Percentiles rank a stretch among this genome's conserved stretches.
Conservation (phyloP, 73 alveolate species). For the Tetrahymena malaccensis region DNA sequence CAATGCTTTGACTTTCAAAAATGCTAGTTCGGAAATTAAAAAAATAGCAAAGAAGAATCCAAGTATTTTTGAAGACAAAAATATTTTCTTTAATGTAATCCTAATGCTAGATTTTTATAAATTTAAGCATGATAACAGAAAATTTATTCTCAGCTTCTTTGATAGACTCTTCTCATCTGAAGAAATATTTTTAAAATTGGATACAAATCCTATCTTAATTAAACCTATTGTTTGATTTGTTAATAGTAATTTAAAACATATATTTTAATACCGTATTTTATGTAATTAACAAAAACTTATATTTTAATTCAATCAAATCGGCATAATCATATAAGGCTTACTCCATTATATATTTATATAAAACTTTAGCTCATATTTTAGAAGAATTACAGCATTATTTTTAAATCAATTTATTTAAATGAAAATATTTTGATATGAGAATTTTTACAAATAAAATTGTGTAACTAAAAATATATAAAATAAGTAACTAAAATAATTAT, state of each 20-base stretch:
- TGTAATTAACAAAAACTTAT: too few relatives aligned
- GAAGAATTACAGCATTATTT: too few relatives aligned
- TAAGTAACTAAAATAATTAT: too few relatives aligned
- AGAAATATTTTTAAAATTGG: not conserved
- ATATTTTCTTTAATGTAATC: not conserved
- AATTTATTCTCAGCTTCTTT: not conserved
- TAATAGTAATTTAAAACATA: not conserved
- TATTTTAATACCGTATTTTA: too few relatives aligned
- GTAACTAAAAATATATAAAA: too few relatives aligned
- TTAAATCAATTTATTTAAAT: too few relatives aligned
- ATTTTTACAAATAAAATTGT: too few relatives aligned
- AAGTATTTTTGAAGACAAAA: not conserved
- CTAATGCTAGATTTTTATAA: not conserved
- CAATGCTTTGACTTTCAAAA: not conserved
- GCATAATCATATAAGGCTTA: too few relatives aligned
- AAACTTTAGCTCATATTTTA: too few relatives aligned
- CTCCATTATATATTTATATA: too few relatives aligned
- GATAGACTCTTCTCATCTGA: not conserved
- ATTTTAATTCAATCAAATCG: too few relatives aligned
- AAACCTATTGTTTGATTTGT: not conserved
- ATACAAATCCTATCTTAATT: not conserved
- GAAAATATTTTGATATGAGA: too few relatives aligned
- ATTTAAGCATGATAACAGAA: not conserved
- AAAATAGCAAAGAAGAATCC: not conserved
- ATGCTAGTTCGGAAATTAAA: not conserved